Evolutionary conservation across 2,329 filamentous ascomycete genomes (phyloP), one percentile per base, ranked within the genome.

Genomic region (Diaporthe sp.): DNA sequence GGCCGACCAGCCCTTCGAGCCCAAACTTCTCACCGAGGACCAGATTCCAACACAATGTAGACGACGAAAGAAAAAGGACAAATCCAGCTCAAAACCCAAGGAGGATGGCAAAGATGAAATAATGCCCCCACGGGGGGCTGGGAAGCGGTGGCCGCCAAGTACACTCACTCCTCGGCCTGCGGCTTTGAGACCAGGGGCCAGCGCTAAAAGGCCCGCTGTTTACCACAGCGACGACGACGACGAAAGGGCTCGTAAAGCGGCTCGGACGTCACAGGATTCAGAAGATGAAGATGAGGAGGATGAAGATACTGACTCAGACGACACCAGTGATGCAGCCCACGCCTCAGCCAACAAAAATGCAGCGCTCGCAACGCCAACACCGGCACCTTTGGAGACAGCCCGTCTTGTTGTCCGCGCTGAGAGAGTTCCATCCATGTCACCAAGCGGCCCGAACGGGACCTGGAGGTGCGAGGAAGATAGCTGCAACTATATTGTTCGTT

Each of bases 381-480:
- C 75, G 62, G 80, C 61, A 53, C 75, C 61, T 7, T 76, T 78
- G 37, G 79, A 80, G 49, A 82, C 83, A 3, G 81, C 86, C 65
- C 85, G 83, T 62, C 80, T 91, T 22, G 84, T 89, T 17, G 84
- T 90, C 13, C 85, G 85, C 37, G 85, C 88, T 7, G 88, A 91
- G 73, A 86, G 83, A 65, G 79, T 90, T 15, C 89, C 89, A 0
- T 87, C 88, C 5, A 84, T 85, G 10, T 83, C 82, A 4, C 87
- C 90, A 0, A 85, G 87, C 46, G 92, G 90, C 0, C 89, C 91
- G 0, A 87, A 91, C 75, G 89, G 92, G 72, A 91, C 91, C 0
- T 95, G 93, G 93, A 85, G 85, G 1, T 95, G 93, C 79, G 88
- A 89, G 6, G 87, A 93, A 76, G 89, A 91, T 15, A 91, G 89